Evolutionary conservation across 2,329 filamentous ascomycete genomes (phyloP).

Genomic region (Stachybotrys chlorohalonatus): DNA sequence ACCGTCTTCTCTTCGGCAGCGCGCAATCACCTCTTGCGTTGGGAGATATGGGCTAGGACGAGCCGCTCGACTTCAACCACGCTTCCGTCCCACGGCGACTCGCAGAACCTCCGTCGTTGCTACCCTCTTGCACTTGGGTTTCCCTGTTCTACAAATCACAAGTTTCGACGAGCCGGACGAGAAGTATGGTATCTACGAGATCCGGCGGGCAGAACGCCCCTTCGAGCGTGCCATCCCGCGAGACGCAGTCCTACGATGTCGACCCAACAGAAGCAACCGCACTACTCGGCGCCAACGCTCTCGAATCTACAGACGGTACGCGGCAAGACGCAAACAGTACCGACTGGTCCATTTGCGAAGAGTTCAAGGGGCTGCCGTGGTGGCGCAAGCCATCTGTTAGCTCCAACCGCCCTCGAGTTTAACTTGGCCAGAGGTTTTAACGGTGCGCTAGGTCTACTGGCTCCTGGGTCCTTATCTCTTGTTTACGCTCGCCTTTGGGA

Average conservation of each 20-base stretch:
- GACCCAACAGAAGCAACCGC: constrained; percentile 25
- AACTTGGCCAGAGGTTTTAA: constrained; percentile 9
- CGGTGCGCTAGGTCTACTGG: constrained; percentile 60
- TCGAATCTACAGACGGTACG: constrained; percentile 4
- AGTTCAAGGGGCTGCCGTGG: constrained; percentile 54
- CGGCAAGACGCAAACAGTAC: constrained; percentile 8
- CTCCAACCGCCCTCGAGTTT: constrained; percentile 1
- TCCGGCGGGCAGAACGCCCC: constrained; percentile 49
- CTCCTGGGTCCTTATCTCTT: constrained; percentile 71
- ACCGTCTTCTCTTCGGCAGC: too few relatives aligned
- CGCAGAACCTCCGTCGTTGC: background rate
- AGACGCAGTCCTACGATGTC: background rate
- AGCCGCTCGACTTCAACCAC: background rate
- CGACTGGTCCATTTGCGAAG: constrained; percentile 40
- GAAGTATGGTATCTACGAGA: background rate
- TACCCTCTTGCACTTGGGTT: background rate
- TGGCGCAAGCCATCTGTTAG: constrained; percentile 54
- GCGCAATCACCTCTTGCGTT: too few relatives aligned
- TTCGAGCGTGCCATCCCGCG: background rate
- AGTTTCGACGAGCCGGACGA: background rate
- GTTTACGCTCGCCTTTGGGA: constrained; percentile 80
- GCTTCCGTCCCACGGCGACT: background rate
- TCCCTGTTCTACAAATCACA: background rate
- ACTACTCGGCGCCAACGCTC: constrained; percentile 24
- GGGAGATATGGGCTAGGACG: background rate